Conservation (phyloP, 2,329 filamentous ascomycete genomes). For the Pseudogymnoascus sp. region DNA sequence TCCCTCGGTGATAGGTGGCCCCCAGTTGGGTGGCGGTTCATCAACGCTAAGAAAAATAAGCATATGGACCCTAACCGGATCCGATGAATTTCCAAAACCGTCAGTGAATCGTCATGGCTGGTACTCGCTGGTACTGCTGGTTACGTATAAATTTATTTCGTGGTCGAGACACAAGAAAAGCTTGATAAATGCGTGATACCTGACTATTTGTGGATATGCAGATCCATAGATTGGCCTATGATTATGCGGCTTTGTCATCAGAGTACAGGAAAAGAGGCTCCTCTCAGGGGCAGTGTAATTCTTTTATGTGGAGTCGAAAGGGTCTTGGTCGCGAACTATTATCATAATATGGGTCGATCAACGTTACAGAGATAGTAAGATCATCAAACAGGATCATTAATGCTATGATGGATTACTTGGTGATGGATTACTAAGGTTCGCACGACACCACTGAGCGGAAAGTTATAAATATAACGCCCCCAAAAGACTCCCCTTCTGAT, state of each 20-base stretch:
- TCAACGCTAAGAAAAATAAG: neutral
- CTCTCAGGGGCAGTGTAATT: neutral
- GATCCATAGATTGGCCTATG: neutral
- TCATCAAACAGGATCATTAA: neutral
- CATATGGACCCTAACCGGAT: neutral
- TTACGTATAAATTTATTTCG: neutral
- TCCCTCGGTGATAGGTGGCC: neutral
- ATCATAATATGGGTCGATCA: neutral
- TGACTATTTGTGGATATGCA: neutral
- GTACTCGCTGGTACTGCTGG: too few relatives aligned
- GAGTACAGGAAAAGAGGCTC: neutral
- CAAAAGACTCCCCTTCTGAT: neutral
- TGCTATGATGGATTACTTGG: neutral
- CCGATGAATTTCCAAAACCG: neutral
- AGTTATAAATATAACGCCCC: neutral
- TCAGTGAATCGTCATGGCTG: neutral
- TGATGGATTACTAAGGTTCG: conserved; percentile 3
- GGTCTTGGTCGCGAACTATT: neutral
- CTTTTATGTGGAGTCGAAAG: neutral
- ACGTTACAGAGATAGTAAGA: neutral
- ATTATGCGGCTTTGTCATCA: neutral
- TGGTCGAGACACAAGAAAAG: neutral
- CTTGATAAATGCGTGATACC: neutral
- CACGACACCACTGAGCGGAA: neutral
- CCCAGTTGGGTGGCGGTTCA: neutral